A percentile compares a stretch with the other conserved stretches of the same genome.
Conservation (phyloP, 140 eudicot species). For the Stevia rebaudiana region DNA sequence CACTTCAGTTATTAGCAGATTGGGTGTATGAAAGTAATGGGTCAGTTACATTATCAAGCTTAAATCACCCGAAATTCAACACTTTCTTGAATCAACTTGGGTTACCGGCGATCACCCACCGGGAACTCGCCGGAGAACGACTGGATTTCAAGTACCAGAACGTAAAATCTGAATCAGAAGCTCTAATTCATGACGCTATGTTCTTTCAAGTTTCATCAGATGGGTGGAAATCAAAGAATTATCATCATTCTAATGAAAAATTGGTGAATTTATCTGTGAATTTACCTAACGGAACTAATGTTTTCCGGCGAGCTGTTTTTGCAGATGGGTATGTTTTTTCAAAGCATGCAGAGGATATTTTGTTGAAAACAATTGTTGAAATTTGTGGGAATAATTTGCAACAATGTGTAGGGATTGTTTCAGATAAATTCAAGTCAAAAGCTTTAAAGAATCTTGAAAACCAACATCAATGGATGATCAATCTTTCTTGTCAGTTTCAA, state of each 20-base stretch:
- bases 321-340: conserved; percentile 65
- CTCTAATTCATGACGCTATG: conserved; percentile 77
- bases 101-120: conserved; percentile 42
- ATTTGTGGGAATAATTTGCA: conserved; percentile 63
- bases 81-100: conserved; percentile 74
- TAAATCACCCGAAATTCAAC: conserved; percentile 78
- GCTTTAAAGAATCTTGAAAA: conserved; percentile 76
- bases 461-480: conserved; percentile 93
- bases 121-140: conserved; percentile 59
- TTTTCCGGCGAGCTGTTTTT: conserved; percentile 64
- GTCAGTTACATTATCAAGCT: conserved; percentile 60
- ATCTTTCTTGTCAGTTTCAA: conserved; percentile 70
- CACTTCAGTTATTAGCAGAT: conserved; percentile 62
- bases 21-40: conserved; percentile 86
- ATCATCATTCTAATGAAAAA: conserved; percentile 39
- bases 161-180: conserved; percentile 64
- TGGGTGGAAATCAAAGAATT: conserved; percentile 65
- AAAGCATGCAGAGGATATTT: conserved; percentile 75
- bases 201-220: conserved; percentile 73
- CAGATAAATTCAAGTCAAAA: conserved; percentile 75
- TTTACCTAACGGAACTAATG: conserved; percentile 86
- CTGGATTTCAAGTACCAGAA: conserved; percentile 53
- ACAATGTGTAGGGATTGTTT: conserved; percentile 79
- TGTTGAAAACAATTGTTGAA: conserved; percentile 64
- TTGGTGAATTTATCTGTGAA: conserved; percentile 71